Percentiles rank a stretch among this genome's conserved stretches.
Conservation (phyloP, 2,329 filamentous ascomycete genomes). For the Dactylellina sp. region DNA sequence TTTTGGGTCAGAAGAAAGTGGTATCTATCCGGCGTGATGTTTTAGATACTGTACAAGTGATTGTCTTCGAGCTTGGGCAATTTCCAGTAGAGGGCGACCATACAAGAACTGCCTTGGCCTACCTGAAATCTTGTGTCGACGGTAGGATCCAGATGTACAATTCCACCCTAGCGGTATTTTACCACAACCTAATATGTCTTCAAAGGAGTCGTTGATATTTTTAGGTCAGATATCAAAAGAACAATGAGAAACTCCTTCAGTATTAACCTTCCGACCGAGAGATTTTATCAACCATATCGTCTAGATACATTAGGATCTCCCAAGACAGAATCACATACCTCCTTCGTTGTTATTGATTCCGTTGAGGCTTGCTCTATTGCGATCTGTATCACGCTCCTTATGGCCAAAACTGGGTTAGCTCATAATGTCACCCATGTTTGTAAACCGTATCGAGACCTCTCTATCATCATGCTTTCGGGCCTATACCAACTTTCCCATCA, state of each 20-base stretch:
- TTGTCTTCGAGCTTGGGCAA: conserved; percentile 41
- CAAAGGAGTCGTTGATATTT: conserved; percentile 40
- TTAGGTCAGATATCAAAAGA: conserved; percentile 45
- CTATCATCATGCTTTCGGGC: conserved; percentile 16
- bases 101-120: conserved; percentile 12
- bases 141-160: conserved; percentile 27
- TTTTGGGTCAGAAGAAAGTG: conserved; percentile 31
- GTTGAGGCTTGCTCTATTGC: conserved; percentile 49
- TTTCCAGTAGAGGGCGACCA: conserved; percentile 39
- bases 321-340: not conserved
- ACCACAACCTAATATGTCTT: not conserved
- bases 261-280: conserved; percentile 19
- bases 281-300: conserved; percentile 11
- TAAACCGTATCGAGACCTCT: conserved; percentile 30
- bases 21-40: conserved; percentile 32
- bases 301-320: not conserved
- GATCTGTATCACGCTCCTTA: conserved; percentile 35
- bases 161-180: not conserved
- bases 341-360: conserved; percentile 31
- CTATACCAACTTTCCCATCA: conserved; percentile 34
- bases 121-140: conserved; percentile 46
- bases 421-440: conserved; percentile 26
- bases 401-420: conserved; percentile 28
- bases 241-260: conserved; percentile 44
- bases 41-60: conserved; percentile 33